phyloP scores from a whole-genome alignment of 2,329 filamentous ascomycete species.

The Nakataea oryzae region DNA sequence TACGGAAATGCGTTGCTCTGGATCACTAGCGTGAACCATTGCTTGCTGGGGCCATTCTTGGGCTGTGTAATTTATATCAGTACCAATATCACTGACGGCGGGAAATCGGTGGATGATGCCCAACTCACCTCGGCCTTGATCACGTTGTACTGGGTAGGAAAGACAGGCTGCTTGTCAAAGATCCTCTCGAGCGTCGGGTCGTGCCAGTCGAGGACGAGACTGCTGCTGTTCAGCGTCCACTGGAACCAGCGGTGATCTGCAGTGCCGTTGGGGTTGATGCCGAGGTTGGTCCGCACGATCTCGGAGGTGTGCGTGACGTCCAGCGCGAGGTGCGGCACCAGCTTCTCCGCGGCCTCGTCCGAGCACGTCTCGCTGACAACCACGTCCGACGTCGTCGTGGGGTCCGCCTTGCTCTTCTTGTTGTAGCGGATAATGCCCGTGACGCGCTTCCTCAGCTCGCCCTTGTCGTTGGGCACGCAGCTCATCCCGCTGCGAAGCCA shows the following conservation, averaged over 20 bases:
- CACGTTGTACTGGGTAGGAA: slow-evolving; percentile 10
- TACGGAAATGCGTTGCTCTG: slow-evolving; percentile 10
- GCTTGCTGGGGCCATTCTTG: neutral
- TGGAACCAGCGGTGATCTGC: slow-evolving; percentile 8
- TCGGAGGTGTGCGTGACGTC: slow-evolving; percentile 5
- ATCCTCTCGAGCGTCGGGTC: slow-evolving; percentile 9
- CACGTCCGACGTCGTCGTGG: neutral
- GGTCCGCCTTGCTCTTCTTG: slow-evolving; percentile 5
- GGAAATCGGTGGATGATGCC: neutral
- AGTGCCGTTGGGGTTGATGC: slow-evolving; percentile 5
- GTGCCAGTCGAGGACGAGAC: slow-evolving; percentile 11
- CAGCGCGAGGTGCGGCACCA: slow-evolving; percentile 9
- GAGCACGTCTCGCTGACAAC: slow-evolving; percentile 6
- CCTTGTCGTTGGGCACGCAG: slow-evolving; percentile 5
- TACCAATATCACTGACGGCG: neutral
- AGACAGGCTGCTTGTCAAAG: slow-evolving; percentile 3
- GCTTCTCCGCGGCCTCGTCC: slow-evolving; percentile 9
- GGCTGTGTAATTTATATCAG: neutral
- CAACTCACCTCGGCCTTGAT: slow-evolving; percentile 5
- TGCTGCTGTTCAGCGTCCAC: slow-evolving; percentile 12
- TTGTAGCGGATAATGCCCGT: slow-evolving; percentile 10
- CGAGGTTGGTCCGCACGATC: neutral
- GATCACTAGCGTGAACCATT: slow-evolving; percentile 19
- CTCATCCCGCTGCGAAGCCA: slow-evolving; percentile 6
- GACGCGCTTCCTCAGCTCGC: neutral